Base-by-base conservation (phyloP, 2,329 filamentous ascomycete genomes). In the Chaetomium olivaceum region DNA sequence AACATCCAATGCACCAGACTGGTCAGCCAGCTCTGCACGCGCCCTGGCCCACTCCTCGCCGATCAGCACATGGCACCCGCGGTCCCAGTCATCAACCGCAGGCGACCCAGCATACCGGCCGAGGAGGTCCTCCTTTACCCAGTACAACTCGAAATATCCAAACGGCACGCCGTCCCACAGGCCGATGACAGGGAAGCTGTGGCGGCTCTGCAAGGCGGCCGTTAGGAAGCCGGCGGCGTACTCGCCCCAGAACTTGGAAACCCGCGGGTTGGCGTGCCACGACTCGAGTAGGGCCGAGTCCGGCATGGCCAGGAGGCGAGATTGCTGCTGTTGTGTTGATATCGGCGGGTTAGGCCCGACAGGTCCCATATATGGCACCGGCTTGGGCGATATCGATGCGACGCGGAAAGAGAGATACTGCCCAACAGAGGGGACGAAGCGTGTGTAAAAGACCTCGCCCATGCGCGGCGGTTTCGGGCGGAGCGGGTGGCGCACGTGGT, bases 111-210 rank as follows among this genome's bases (percentile, higher is more conserved):
- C 77, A 69, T 92, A 83, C 57, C 83, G 85, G 0, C 91, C 92
- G 0, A 99, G 76, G 0, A 82, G 80, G 74, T 98, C 95, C 75
- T 99, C 95, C 74, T 96, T 97, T 3, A 95, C 92, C 94, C 95
- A 99, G 79, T 99, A 99, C 39, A 99, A 85, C 80, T 99, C 95
- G 75, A 99, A 97, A 76, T 96, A 99, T 0, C 93, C 95, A 79
- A 98, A 99, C 0, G 94, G 94, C 67, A 94, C 90, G 12, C 92
- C 93, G 72, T 98, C 92, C 91, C 94, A 99, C 75, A 93, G 89
- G 0, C 91, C 95, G 67, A 98, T 94, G 0, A 89, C 92, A 0
- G 95, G 95, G 77, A 98, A 97, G 9, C 89, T 92, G 77, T 97
- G 90, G 21, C 83, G 82, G 23, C 84, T 88, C 14, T 82, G 82